Conservation (phyloP, 345 rosid genomes). For the Psidium friedrichsthalianum region DNA sequence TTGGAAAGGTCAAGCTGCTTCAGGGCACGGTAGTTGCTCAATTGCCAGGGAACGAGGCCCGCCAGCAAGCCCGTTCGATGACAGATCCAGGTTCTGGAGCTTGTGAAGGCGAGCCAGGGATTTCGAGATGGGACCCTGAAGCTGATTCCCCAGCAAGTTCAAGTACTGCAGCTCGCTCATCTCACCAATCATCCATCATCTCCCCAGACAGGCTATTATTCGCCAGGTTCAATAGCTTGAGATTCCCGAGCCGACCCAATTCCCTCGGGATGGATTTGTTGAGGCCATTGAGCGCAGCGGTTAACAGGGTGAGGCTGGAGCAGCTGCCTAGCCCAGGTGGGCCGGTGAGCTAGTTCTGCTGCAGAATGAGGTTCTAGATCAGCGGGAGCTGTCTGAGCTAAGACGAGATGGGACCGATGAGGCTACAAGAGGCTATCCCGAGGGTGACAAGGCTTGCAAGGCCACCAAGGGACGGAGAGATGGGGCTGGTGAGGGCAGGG, state of each 20-base stretch:
- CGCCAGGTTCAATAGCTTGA: constrained; percentile 48
- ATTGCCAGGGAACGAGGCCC: constrained; percentile 51
- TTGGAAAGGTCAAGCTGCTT: constrained; percentile 73
- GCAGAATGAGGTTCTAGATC: constrained; percentile 39
- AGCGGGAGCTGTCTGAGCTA: constrained; percentile 43
- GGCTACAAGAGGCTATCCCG: constrained; percentile 63
- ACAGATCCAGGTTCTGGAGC: constrained; percentile 63
- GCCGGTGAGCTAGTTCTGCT: constrained; percentile 59
- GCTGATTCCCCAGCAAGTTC: constrained; percentile 55
- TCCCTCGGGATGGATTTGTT: constrained; percentile 68
- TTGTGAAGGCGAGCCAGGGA: constrained; percentile 28
- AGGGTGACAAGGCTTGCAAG: constrained; percentile 47
- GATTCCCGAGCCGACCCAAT: constrained; percentile 41
- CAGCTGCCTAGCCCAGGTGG: constrained; percentile 63
- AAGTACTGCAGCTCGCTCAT: constrained; percentile 49
- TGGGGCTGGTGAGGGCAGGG: constrained; percentile 43
- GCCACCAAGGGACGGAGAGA: constrained; percentile 54
- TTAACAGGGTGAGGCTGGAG: constrained; percentile 39
- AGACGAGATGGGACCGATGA: constrained; percentile 55
- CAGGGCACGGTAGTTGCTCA: constrained; percentile 51
- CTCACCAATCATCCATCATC: constrained; percentile 45
- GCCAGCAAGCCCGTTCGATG: constrained; percentile 57
- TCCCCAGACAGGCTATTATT: constrained; percentile 65
- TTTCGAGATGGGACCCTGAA: constrained; percentile 54
- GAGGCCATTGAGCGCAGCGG: constrained; percentile 47